Evolutionary conservation across 2,329 filamentous ascomycete genomes (phyloP).

Genomic region (Trichophyton benhamiae): DNA sequence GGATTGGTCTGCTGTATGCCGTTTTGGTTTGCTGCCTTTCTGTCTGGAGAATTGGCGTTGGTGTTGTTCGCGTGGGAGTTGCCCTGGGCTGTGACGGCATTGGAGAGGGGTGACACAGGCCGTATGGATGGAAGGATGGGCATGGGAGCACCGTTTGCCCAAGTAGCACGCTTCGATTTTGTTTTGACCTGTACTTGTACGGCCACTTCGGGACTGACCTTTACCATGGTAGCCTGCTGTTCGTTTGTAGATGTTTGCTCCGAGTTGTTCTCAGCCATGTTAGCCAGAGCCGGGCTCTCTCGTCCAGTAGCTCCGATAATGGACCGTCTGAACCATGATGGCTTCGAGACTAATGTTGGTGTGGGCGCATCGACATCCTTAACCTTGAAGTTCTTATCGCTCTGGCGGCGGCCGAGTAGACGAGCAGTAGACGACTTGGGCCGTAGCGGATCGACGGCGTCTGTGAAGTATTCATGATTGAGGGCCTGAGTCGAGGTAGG

Average conservation of each 20-base stretch:
- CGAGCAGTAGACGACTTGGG: constrained; percentile 83
- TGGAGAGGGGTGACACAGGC: constrained; percentile 91
- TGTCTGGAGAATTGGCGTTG: constrained; percentile 36
- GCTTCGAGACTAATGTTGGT: constrained; percentile 59
- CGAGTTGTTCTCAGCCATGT: constrained; percentile 31
- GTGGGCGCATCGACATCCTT: constrained; percentile 51
- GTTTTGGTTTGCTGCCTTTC: constrained; percentile 1
- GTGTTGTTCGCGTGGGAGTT: constrained; percentile 41
- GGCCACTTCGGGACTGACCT: constrained; percentile 30
- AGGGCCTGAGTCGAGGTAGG: constrained; percentile 91
- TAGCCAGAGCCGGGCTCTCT: constrained; percentile 47
- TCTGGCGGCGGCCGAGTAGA: constrained; percentile 79
- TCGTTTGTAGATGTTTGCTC: constrained; percentile 18
- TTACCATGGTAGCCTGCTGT: constrained; percentile 28
- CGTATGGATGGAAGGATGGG: constrained; percentile 89
- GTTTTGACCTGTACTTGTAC: constrained; percentile 10
- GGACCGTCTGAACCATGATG: constrained; percentile 94
- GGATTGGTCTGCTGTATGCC: constrained; percentile 33
- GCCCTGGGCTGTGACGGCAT: constrained; percentile 80
- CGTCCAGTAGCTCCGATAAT: constrained; percentile 60
- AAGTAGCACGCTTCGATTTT: constrained; percentile 75
- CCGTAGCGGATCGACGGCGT: constrained; percentile 80
- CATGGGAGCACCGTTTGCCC: constrained; percentile 87
- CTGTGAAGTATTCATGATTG: constrained; percentile 84
- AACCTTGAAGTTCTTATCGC: constrained; percentile 58